These are phyloP conservation scores for Leptomonas seymouri DNA, from an alignment of 208 protist species.

Conservation along the genomic window DNA sequence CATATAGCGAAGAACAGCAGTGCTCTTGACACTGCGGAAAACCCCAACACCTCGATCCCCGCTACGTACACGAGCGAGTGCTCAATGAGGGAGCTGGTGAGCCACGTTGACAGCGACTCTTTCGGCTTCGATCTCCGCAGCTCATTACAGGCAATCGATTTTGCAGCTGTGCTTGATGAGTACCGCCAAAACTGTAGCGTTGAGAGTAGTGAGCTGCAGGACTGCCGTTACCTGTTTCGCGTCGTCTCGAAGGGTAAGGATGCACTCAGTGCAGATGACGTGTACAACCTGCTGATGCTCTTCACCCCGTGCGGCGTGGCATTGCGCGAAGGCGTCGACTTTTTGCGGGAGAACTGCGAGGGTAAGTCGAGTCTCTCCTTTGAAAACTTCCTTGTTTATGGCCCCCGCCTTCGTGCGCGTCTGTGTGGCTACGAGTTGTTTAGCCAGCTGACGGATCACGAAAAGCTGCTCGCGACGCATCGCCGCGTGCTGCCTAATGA, in stretches of 20 bases:
- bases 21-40: background rate
- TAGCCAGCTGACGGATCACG: conserved; percentile 34
- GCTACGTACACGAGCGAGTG: background rate
- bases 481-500: conserved; percentile 44
- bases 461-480: conserved; percentile 54
- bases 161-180: conserved; percentile 16
- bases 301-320: conserved; percentile 64
- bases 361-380: conserved; percentile 53
- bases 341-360: conserved; percentile 74
- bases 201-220: conserved; percentile 15
- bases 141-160: conserved; percentile 23
- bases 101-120: conserved; percentile 23
- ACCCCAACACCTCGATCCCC: background rate
- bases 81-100: conserved; percentile 27
- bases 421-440: conserved; percentile 65
- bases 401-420: conserved; percentile 44
- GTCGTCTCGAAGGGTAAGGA: conserved; percentile 48
- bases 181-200: conserved; percentile 1
- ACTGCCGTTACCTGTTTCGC: conserved; percentile 46
- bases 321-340: conserved; percentile 61
- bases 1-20: background rate
- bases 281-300: conserved; percentile 64
- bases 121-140: conserved; percentile 23
- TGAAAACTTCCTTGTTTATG: conserved; percentile 59
- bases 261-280: conserved; percentile 43